Base-by-base conservation (phyloP, 1,284 basidiomycete species). In the Malassezia psittaci region DNA sequence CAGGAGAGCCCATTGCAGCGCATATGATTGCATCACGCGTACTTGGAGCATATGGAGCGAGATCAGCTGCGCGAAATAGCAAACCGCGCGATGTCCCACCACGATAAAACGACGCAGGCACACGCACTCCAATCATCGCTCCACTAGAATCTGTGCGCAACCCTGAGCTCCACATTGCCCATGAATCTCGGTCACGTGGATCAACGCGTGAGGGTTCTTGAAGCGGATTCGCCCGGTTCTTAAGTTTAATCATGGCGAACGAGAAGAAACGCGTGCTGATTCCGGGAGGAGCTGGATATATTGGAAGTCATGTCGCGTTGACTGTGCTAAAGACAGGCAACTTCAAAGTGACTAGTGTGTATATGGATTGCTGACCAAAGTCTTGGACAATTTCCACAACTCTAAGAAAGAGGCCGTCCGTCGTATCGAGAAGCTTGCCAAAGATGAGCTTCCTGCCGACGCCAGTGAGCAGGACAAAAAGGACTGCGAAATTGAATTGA, bases 271-370 rank as follows among this genome's bases (percentile, higher is more conserved):
- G 69, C 24, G 64, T 74, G 50, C 60, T 74, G 62, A 71, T 74
- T 48, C 70, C 72, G 46, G 72, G 72, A 38, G 72, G 70, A 36
- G 70, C 70, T 47, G 72, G 72, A 43, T 74, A 72, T 69, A 58
- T 78, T 85, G 90, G 89, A 70, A 90, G 89, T 41, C 91, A 96
- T 77, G 85, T 94, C 69, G 84, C 91, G 62, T 86, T 87, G 65
- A 80, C 83, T 50, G 79, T 94, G 34, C 85, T 93, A 65, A 82
- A 88, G 68, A 91, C 90, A 18, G 82, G 87, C 59, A 81, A 83
- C 62, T 96, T 87, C 81, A 88, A 87, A 72, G 88, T 94, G 62
- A 71, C 69, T 21, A 63, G 69, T 71, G 54, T 60, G 69, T 67
- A 3, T 5, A 16, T 13, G 9, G 16, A 11, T 0, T 21, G 19